Base-by-base conservation (phyloP, 2,329 filamentous ascomycete genomes). In the Phaeosphaeria sp. region DNA sequence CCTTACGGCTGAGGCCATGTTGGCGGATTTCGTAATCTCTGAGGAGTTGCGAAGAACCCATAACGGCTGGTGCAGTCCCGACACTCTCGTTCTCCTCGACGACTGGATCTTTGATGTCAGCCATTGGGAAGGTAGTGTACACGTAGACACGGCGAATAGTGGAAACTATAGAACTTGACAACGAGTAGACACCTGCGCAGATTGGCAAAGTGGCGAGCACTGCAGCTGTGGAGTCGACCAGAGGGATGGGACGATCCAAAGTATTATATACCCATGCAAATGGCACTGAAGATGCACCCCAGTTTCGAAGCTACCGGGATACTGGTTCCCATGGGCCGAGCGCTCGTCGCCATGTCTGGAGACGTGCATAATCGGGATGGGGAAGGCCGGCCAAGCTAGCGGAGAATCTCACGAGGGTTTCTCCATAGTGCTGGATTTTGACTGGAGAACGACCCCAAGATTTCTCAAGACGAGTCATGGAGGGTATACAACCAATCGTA, bases 1-100 rank as follows among this genome's bases (percentile, higher is more conserved):
- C 55, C 33, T 42, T 56, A 6, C 62, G 57, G 5, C 57, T 58
- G 20, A 65, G 36, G 9, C 54, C 54, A 30, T 60, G 52, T 36
- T 65, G 60, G n/a, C 60, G 62, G 6, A 52, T 42, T 30, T 56
- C 50, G 44, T 58, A 63, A n/a, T 46, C 49, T 33, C 59, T 52
- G 21, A 63, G 54, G 41, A 43, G 41, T 43, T 43, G 41, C n/a
- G 41, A 43, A 43, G 41, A 13, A n/a, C 41, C n/a, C 41, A 43
- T 22, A 11, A 43, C 41, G 20, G 41, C 41, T 22, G 41, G n/a
- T 43, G 41, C 41, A 20, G 41, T 22, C 7, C 41, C 41, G 41
- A 43, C 20, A 11, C 41, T 43, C 15, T 43, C 41, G n/a, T 43
- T 43, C 41, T 18, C 20, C 41, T 43, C 41, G 13, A 43, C 17